Conservation (phyloP, 129 eudicot species). For the Tagetes patula region DNA sequence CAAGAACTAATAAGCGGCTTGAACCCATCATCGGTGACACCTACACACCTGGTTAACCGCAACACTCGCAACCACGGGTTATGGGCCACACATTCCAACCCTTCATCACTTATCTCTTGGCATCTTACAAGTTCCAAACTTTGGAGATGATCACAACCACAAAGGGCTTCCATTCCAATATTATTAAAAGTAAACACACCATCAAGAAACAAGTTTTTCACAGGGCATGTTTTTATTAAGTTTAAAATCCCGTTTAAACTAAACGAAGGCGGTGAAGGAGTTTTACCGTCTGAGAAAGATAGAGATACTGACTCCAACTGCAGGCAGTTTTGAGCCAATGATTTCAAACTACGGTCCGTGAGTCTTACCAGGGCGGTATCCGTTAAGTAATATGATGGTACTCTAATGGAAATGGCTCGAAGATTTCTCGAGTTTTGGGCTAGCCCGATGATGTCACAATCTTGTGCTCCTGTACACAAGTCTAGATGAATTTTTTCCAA, state of each 20-base stretch:
- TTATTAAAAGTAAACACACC: slow-evolving; percentile 56
- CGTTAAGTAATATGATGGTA: slow-evolving; percentile 62
- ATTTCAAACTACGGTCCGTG: slow-evolving; percentile 63
- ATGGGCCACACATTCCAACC: slow-evolving; percentile 41
- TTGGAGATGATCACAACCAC: slow-evolving; percentile 49
- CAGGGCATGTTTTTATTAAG: slow-evolving; percentile 51
- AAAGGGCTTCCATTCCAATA: slow-evolving; percentile 75
- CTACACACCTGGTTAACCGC: slow-evolving; percentile 59
- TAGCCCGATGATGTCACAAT: slow-evolving; percentile 51
- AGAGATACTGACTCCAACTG: slow-evolving; percentile 51
- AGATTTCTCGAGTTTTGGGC: slow-evolving; percentile 60
- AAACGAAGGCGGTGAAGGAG: slow-evolving; percentile 59
- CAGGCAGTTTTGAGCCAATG: slow-evolving; percentile 58
- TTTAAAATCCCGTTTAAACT: slow-evolving; percentile 49
- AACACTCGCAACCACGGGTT: slow-evolving; percentile 39
- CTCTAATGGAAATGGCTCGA: slow-evolving; percentile 56
- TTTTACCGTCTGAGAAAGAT: slow-evolving; percentile 63
- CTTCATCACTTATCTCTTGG: slow-evolving; percentile 74
- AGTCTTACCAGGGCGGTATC: slow-evolving; percentile 46
- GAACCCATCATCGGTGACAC: slow-evolving; percentile 68
- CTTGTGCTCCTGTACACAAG: slow-evolving; percentile 74
- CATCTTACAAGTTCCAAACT: slow-evolving; percentile 64
- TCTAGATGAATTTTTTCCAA: slow-evolving; percentile 64
- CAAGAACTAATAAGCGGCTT: slow-evolving; percentile 43
- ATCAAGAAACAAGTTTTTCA: slow-evolving; percentile 58